Evolutionary conservation across 1,284 basidiomycete genomes (phyloP).

Genomic region (Cryptococcus hybrid): DNA sequence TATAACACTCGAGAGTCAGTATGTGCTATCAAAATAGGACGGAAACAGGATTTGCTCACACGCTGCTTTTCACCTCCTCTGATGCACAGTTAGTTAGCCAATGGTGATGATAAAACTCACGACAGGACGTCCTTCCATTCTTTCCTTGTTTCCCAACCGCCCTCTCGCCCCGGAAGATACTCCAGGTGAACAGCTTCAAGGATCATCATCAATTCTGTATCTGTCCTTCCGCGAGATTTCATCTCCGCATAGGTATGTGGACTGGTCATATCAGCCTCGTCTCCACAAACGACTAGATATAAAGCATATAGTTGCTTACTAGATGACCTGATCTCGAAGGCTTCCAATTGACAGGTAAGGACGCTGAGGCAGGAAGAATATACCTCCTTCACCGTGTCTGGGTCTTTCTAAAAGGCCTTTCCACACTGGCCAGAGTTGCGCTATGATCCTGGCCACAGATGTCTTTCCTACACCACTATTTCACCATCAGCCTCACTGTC

Average conservation of each 20-base stretch:
- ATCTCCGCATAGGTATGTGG: constrained; percentile 81
- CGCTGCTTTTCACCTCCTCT: constrained; percentile 96
- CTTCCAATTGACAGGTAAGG: constrained; percentile 87
- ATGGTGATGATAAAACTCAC: constrained; percentile 24
- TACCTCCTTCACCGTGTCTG: constrained; percentile 53
- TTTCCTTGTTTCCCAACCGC: constrained; percentile 84
- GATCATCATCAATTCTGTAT: constrained; percentile 68
- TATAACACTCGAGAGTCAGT: constrained; percentile 1
- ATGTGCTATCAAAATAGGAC: not conserved
- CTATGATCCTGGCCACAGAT: constrained; percentile 83
- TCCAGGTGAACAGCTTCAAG: constrained; percentile 76
- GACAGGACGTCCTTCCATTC: constrained; percentile 90
- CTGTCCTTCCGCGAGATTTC: constrained; percentile 61
- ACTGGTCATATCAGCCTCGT: constrained; percentile 52
- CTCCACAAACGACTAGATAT: not conserved
- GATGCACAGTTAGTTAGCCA: not conserved
- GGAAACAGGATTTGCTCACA: constrained; percentile 50
- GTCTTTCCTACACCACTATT: constrained; percentile 89
- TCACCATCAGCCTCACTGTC: not conserved
- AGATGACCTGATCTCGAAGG: constrained; percentile 72
- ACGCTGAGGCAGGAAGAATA: constrained; percentile 89
- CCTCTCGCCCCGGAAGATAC: constrained; percentile 83
- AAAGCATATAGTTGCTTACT: constrained; percentile 23
- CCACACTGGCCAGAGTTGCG: constrained; percentile 75
- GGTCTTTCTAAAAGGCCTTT: constrained; percentile 53